Evolutionary conservation across 202 grass and related monocot genomes (phyloP).

Genomic region (Panicum hallii): DNA sequence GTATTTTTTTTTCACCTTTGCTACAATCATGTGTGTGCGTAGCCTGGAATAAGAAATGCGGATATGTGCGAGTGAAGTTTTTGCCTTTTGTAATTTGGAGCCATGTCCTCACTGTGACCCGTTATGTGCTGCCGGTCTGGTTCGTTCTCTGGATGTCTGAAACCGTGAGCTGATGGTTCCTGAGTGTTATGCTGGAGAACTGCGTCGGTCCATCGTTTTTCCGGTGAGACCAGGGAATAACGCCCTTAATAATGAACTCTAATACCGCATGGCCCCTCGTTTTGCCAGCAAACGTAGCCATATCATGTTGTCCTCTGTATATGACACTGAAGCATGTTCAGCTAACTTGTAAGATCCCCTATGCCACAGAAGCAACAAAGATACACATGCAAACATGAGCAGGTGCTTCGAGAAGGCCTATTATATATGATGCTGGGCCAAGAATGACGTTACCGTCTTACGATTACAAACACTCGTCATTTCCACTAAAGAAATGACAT

Average conservation of each 20-base stretch:
- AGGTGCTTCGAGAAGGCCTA: slow-evolving; percentile 4
- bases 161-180: not conserved
- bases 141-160: not conserved
- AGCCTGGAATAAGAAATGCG: not conserved
- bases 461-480: slow-evolving; percentile 42
- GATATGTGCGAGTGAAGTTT: slow-evolving; percentile 2
- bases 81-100: not conserved
- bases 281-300: too few relatives aligned
- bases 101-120: not conserved
- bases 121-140: not conserved
- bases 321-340: not conserved
- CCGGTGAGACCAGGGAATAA: too few relatives aligned
- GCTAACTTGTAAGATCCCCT: not conserved
- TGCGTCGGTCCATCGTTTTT: not conserved
- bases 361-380: not conserved
- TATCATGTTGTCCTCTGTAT: not conserved
- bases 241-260: too few relatives aligned
- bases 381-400: not conserved
- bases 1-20: not conserved
- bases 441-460: slow-evolving; percentile 49
- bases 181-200: not conserved
- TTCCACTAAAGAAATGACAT: slow-evolving; percentile 32
- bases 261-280: too few relatives aligned
- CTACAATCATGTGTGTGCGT: slow-evolving; percentile 8
- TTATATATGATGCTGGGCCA: slow-evolving; percentile 35